A percentile compares a stretch with the other conserved stretches of the same genome.
These are phyloP conservation scores for Lyophyllum shimeji DNA, from an alignment of 768 basidiomycete species.

Conservation along the genomic window DNA sequence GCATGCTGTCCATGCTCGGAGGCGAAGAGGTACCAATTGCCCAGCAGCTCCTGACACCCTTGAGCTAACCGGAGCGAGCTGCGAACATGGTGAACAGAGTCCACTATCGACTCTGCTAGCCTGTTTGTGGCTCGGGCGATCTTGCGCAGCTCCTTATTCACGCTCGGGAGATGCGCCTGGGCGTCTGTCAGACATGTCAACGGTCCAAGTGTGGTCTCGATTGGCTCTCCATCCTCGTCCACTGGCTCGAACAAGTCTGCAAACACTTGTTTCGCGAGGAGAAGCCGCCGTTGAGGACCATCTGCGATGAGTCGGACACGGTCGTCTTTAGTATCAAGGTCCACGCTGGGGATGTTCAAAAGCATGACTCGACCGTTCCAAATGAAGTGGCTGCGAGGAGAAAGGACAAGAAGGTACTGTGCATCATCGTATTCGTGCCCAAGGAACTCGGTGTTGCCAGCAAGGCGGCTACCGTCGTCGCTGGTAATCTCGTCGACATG, in stretches of 20 bases:
- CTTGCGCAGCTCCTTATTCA: conserved; percentile 88
- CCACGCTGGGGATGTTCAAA: conserved; percentile 69
- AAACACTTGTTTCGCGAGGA: conserved; percentile 77
- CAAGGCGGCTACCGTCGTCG: conserved; percentile 50
- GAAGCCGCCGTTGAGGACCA: conserved; percentile 76
- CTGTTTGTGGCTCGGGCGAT: conserved; percentile 88
- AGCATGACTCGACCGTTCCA: conserved; percentile 92
- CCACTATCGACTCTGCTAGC: conserved; percentile 89
- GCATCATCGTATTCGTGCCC: conserved; percentile 56
- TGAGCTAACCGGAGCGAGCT: conserved; percentile 56
- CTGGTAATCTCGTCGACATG: conserved; percentile 65
- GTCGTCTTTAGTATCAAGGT: conserved; percentile 82
- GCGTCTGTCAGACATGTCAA: conserved; percentile 66
- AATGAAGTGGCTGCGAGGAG: conserved; percentile 82
- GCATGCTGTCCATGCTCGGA: conserved; percentile 93
- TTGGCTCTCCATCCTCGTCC: conserved; percentile 61
- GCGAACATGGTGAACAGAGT: conserved; percentile 87
- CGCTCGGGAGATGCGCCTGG: conserved; percentile 87
- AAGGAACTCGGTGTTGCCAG: conserved; percentile 38
- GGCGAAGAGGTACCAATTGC: conserved; percentile 96
- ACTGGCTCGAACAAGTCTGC: conserved; percentile 57
- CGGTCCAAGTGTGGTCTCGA: conserved; percentile 41
- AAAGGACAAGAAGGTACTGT: conserved; percentile 82
- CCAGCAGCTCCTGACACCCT: conserved; percentile 81
- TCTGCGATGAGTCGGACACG: conserved; percentile 93